Evolutionary conservation across 768 basidiomycete genomes (phyloP).

Genomic region (Mycena latifolia): DNA sequence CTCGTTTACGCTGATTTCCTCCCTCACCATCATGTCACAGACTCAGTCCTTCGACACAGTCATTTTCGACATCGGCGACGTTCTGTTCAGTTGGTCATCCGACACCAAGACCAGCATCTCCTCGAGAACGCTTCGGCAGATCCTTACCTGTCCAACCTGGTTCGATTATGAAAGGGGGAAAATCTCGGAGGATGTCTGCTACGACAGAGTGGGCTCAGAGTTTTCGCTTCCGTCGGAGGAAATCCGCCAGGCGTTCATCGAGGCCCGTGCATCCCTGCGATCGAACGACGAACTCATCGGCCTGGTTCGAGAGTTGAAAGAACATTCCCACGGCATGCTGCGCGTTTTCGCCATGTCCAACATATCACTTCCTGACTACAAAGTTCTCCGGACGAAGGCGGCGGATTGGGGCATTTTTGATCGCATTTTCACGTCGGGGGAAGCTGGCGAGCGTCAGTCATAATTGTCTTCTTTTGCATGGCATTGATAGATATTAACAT

Average conservation of each 20-base stretch:
- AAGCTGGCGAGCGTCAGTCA: conserved; percentile 67
- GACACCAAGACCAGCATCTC: conserved; percentile 58
- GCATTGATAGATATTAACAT: neutral
- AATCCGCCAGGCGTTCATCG: conserved; percentile 57
- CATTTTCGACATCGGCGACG: conserved; percentile 69
- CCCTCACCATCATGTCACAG: conserved; percentile 8
- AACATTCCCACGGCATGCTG: conserved; percentile 47
- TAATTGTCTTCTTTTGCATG: neutral
- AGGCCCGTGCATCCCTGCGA: conserved; percentile 61
- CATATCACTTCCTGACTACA: conserved; percentile 66
- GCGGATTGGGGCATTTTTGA: conserved; percentile 65
- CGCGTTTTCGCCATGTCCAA: conserved; percentile 71
- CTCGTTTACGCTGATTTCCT: no score
- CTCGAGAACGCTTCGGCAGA: conserved; percentile 52
- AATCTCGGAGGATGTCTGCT: conserved; percentile 58
- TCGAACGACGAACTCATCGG: conserved; percentile 58
- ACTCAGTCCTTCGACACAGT: conserved; percentile 45
- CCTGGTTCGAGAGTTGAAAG: conserved; percentile 61
- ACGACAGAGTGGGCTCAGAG: conserved; percentile 52
- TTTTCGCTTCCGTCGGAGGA: conserved; percentile 53
- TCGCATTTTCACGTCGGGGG: conserved; percentile 64
- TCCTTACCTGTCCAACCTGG: conserved; percentile 62
- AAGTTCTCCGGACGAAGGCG: conserved; percentile 56
- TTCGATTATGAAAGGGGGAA: conserved; percentile 65
- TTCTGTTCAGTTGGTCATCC: conserved; percentile 67